A percentile compares a stretch with the other conserved stretches of the same genome.
phyloP scores from a whole-genome alignment of 2,329 filamentous ascomycete genomes.

The Coleophoma eucalyptorum region DNA sequence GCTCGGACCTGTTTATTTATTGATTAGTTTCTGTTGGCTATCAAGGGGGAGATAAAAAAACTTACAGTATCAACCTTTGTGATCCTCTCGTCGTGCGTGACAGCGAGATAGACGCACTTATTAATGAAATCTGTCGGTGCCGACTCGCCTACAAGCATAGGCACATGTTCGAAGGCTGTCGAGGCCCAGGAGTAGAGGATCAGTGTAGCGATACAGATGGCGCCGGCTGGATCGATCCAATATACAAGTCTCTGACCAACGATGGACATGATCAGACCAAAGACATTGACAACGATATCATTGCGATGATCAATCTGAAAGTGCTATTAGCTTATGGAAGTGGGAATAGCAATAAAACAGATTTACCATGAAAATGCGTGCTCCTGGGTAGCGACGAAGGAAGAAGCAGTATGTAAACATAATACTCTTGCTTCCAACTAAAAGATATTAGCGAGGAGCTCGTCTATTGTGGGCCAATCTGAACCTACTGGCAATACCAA shows the following conservation, averaged over 20 bases:
- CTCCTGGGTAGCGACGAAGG: conserved; percentile 48
- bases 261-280: conserved; percentile 83
- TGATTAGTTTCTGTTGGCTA: not conserved
- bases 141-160: conserved; percentile 75
- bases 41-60: not conserved
- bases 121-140: conserved; percentile 80
- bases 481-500: conserved; percentile 47
- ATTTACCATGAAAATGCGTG: conserved; percentile 49
- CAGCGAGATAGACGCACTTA: conserved; percentile 82
- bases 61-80: conserved; percentile 74
- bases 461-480: not conserved
- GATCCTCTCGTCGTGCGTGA: conserved; percentile 89
- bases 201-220: conserved; percentile 71
- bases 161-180: conserved; percentile 73
- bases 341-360: not conserved
- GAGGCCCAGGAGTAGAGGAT: conserved; percentile 78
- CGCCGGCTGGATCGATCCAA: conserved; percentile 81
- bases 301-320: conserved; percentile 34
- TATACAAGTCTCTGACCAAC: conserved; percentile 72
- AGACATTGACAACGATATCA: conserved; percentile 86
- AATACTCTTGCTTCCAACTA: conserved; percentile 35
- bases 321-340: not conserved
- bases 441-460: conserved; percentile 32
- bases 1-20: conserved; percentile 45
- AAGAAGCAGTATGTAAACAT: conserved; percentile 52